Conservation (phyloP, 495 filamentous ascomycete genomes). For the Talaromyces ruber region DNA sequence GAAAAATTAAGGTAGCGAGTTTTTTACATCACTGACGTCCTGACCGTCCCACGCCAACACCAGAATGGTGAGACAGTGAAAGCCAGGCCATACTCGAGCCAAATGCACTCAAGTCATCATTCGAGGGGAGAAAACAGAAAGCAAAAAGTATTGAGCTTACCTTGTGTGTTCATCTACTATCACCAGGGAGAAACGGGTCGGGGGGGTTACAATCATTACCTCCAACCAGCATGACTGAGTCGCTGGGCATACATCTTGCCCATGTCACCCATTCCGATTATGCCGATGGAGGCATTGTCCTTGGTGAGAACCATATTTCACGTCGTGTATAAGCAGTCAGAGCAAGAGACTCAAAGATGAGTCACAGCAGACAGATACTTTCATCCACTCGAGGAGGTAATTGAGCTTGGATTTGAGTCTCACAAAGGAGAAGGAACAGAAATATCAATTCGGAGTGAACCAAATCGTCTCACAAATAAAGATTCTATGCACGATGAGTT, state of each 20-base stretch:
- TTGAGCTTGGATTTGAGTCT: background rate
- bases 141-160: conserved; percentile 1
- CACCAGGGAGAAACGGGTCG: conserved; percentile 8
- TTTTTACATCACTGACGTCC: conserved; percentile 87
- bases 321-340: background rate
- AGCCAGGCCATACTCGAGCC: conserved; percentile 82
- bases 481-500: background rate
- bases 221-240: conserved; percentile 88
- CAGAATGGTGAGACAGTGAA: conserved; percentile 42
- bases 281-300: conserved; percentile 67
- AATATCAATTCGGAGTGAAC: background rate
- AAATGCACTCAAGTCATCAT: conserved; percentile 99
- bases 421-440: background rate
- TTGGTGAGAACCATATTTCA: conserved; percentile 39
- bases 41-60: conserved; percentile 24
- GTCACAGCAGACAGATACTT: background rate
- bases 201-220: conserved; percentile 46
- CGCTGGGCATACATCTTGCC: conserved; percentile 95
- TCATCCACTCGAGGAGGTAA: background rate
- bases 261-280: conserved; percentile 99
- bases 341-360: background rate
- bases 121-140: conserved; percentile 15
- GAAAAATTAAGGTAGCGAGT: conserved; percentile 83
- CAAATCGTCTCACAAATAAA: background rate
- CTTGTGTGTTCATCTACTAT: background rate